Evolutionary conservation across 371 early-diverging fungal species (phyloP), one percentile per base, ranked within the genome.

Genomic region (Mucor saturninus): DNA sequence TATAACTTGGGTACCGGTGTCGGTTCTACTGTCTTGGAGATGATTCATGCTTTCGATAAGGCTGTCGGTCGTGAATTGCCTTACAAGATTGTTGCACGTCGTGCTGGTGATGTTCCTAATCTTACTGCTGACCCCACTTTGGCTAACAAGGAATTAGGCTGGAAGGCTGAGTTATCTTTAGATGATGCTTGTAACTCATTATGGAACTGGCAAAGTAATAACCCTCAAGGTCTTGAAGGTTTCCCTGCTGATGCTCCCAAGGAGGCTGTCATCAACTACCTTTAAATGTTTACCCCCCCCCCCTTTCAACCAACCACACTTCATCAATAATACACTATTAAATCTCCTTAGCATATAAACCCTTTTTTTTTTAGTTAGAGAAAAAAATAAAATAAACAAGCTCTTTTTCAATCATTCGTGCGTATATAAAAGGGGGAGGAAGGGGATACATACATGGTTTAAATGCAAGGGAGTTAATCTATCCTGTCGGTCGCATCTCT

Each of bases 1-100:
- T 96, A 89, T 72, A 97, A 97, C 64, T 81, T 97, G 40, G 97
- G 97, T 54, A 90, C 94, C 5, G 97, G 97, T 38, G 60, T 73
- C 13, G 96, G 96, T 39, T 87, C 84, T 68, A 88, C 95, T 2
- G 97, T 97, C 26, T 74, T 95, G 52, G 93, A 96, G 37, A 92
- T 97, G 86, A 86, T 97, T 28, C 64, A 80, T 2, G 90, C 87
- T 55, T 91, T 97, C 79, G 83, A 85, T 42, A 79, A 79, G 50
- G 90, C 89, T 14, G 86, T 86, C 7, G 89, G 90, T 26, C 80
- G 78, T 21, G 73, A 81, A 5, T 81, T 94, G 31, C 90, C 91
- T 8, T 87, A 81, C 64, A 80, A 80, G 53, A 72, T 89, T 35
- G 81, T 77, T n/a, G 79, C 59, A 26, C 86, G 93, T 60, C 90